Conservation (phyloP, 2,329 filamentous ascomycete species). For the Colletotrichum sidae region DNA sequence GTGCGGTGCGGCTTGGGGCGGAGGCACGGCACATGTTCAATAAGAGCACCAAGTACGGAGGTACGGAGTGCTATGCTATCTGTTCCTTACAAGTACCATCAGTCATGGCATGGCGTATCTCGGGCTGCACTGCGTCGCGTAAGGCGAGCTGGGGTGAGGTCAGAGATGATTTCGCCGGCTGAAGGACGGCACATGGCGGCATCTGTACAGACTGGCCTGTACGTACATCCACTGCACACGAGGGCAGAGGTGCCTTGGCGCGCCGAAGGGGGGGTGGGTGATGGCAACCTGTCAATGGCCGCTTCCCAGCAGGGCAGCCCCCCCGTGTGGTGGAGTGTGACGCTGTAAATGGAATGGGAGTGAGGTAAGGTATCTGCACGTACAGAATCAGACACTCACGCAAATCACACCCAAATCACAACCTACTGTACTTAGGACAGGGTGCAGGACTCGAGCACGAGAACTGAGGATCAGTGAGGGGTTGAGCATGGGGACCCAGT, state of each 20-base stretch:
- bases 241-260: conserved; percentile 13
- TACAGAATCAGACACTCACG: too few species aligned
- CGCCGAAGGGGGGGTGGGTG: conserved; percentile 8
- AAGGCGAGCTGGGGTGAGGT: conserved; percentile 23
- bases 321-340: not conserved
- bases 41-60: too few species aligned
- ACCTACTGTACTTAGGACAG: not conserved
- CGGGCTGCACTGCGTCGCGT: not conserved
- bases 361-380: not conserved
- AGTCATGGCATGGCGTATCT: conserved; percentile 1
- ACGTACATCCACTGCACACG: not conserved
- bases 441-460: too few species aligned
- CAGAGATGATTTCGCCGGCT: conserved; percentile 25
- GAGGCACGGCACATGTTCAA: too few species aligned
- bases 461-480: too few species aligned
- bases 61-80: too few species aligned
- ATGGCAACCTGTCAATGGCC: conserved; percentile 4
- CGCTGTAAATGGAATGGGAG: not conserved
- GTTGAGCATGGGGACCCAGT: too few species aligned
- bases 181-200: conserved; percentile 27
- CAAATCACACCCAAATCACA: conserved; percentile 4
- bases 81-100: too few species aligned
- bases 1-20: too few species aligned
- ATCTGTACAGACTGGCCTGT: conserved; percentile 3
- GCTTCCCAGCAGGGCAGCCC: not conserved